Base-by-base conservation (phyloP, 2,329 filamentous ascomycete species). In the Blastomyces emzantsi region DNA sequence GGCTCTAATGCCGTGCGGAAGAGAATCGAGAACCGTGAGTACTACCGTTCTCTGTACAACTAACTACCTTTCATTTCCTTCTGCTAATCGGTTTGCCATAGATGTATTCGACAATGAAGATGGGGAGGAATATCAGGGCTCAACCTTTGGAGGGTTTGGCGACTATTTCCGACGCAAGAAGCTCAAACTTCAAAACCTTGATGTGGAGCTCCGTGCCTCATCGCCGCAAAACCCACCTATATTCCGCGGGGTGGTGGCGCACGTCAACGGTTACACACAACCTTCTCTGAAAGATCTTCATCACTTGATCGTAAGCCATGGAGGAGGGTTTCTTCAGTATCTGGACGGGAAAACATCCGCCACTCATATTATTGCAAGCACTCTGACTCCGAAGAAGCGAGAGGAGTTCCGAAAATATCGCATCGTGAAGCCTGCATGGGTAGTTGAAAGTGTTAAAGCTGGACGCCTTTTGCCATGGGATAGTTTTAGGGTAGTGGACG, bases 121-220 rank as follows among this genome's bases (percentile, higher is more conserved):
- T 30, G 93, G 94, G 64, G 93, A 97, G 64, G 95, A 99, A 74
- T 99, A 99, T 74, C 87, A 88, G 64, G 85, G 82, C 1, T 97
- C 92, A 66, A 85, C 84, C 61, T 99, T 97, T 75, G 90, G 91
- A 33, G 93, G 92, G 9, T 95, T 97, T 71, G 78, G 82, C 30
- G 93, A 97, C 72, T 99, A 97, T 75, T 95, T 97, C 73, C 84
- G 92, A 60, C 87, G 92, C 63, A 99, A 99, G 80, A 97, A 96
- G 81, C 87, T 96, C 75, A 99, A 99, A 73, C 83, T 99, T 3
- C 94, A 97, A 75, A 99, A 99, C 71, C 84, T 94, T 39, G 94
- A 99, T 76, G 87, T 87, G 9, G 85, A 96, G 62, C 80, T 96
- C 55, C 87, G 93, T 64, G 83, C 88, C 41, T 80, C 85, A 3